These are phyloP conservation scores for Paracoccidioides lutzii DNA, from an alignment of 2,329 filamentous ascomycete genomes.

Conservation along the genomic window DNA sequence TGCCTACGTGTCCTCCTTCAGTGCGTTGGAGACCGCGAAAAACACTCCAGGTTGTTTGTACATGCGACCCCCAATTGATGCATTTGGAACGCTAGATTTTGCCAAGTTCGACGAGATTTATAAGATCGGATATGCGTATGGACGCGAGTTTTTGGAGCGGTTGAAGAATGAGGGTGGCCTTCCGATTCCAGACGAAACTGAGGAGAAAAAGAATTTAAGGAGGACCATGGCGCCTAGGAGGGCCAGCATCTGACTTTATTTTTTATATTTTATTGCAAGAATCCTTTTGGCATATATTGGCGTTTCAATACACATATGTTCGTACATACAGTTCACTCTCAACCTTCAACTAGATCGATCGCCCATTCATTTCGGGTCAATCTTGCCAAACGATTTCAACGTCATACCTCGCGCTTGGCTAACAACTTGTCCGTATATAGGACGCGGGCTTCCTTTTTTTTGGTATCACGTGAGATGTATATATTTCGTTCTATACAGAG, in stretches of 20 bases:
- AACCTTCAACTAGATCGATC: too few relatives aligned
- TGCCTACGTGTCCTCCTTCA: conserved; percentile 88
- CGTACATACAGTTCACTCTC: too few relatives aligned
- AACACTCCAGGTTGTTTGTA: conserved; percentile 82
- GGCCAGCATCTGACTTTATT: conserved; percentile 51
- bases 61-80: conserved; percentile 89
- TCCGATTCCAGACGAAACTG: conserved; percentile 55
- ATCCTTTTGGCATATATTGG: background rate
- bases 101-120: conserved; percentile 97
- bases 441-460: too few relatives aligned
- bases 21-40: conserved; percentile 89
- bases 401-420: too few relatives aligned
- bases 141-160: conserved; percentile 63
- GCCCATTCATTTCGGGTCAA: too few relatives aligned
- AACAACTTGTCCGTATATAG: too few relatives aligned
- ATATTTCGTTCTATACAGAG: too few relatives aligned
- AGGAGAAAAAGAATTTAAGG: conserved; percentile 62
- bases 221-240: conserved; percentile 68
- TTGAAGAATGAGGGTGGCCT: conserved; percentile 68
- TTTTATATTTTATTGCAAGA: background rate
- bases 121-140: conserved; percentile 73
- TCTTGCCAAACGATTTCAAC: too few relatives aligned
- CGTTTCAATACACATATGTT: too few relatives aligned
- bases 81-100: conserved; percentile 90
- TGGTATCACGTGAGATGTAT: too few relatives aligned